A percentile compares a stretch with the other conserved stretches of the same genome.
phyloP scores from a whole-genome alignment of 179 eudicot genomes.

The Silene coronaria region DNA sequence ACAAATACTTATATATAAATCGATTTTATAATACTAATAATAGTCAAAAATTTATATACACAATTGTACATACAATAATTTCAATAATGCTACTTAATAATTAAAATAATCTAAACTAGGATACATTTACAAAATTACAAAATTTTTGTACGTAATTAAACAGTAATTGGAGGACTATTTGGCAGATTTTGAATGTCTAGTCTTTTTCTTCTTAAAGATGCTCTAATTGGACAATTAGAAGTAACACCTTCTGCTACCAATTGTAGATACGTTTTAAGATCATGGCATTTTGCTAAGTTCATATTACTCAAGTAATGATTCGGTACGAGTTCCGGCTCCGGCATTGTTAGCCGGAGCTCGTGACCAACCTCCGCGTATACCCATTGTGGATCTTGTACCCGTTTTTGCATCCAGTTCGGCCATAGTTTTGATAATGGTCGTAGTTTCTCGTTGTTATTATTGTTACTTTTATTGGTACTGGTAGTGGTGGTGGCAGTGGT shows the following conservation, averaged over 20 bases:
- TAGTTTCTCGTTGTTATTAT: background rate
- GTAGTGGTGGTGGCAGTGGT: background rate
- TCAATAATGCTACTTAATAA: background rate
- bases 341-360: constrained; percentile 30
- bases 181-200: constrained; percentile 2
- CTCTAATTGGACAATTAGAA: constrained; percentile 30
- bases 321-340: constrained; percentile 6
- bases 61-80: background rate
- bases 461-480: background rate
- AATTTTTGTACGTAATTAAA: background rate
- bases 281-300: constrained; percentile 39
- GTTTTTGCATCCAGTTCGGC: constrained; percentile 27
- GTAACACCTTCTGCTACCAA: constrained; percentile 28
- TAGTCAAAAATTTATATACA: too few relatives aligned
- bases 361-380: constrained; percentile 41
- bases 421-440: background rate
- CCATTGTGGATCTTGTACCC: constrained; percentile 32
- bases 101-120: background rate
- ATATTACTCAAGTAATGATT: constrained; percentile 18
- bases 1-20: too few relatives aligned
- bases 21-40: too few relatives aligned
- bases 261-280: constrained; percentile 35
- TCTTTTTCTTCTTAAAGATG: constrained; percentile 17
- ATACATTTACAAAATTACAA: constrained; percentile 1
- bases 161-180: constrained; percentile 3